Base-by-base conservation (phyloP, 208 protist species). In the Leishmania lainsoni region DNA sequence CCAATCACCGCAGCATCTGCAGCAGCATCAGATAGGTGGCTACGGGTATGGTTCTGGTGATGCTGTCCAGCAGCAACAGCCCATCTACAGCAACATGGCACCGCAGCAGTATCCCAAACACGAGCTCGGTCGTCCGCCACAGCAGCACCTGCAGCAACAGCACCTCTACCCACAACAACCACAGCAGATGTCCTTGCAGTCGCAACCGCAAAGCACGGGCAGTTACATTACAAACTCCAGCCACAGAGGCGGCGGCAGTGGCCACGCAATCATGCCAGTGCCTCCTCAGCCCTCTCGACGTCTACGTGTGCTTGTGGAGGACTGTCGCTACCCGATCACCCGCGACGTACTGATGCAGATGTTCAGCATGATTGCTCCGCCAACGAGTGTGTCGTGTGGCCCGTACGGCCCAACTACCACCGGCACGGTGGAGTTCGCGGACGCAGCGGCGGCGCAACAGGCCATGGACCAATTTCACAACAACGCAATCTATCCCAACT, bases 271-370 rank as follows among this genome's bases (percentile, higher is more conserved):
- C 69, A 82, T 86, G 78, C 83, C 77, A 2, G 52, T 73, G 8
- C 78, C 78, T 45, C 73, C 82, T 42, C 75, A 79, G 68, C 48
- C 72, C 1, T 74, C 79, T 22, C 32, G 52, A 35, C 91, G 93
- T 0, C 89, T 97, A 51, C 86, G 87, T 32, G 87, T 97, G 35
- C 79, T 95, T 4, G 92, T 97, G 22, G 92, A 97, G 81, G 87
- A 94, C 75, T 97, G 94, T 80, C 90, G 87, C 54, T 94, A 95
- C 88, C 89, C 91, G n/a, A 90, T 97, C 71, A 96, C 91, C 2
- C 89, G 93, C 49, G 90, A 94, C 5, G 84, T 96, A 69, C 83
- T 97, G 20, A 75, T 85, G 73, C 87, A 95, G 51, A 91, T 97
- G 83, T 97, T 97, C 81, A 89, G 84, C 80, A 94, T 93, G 86